Evolutionary conservation across 768 basidiomycete genomes (phyloP), one percentile per base, ranked within the genome.

Genomic region (Agrocybe chaxingu): DNA sequence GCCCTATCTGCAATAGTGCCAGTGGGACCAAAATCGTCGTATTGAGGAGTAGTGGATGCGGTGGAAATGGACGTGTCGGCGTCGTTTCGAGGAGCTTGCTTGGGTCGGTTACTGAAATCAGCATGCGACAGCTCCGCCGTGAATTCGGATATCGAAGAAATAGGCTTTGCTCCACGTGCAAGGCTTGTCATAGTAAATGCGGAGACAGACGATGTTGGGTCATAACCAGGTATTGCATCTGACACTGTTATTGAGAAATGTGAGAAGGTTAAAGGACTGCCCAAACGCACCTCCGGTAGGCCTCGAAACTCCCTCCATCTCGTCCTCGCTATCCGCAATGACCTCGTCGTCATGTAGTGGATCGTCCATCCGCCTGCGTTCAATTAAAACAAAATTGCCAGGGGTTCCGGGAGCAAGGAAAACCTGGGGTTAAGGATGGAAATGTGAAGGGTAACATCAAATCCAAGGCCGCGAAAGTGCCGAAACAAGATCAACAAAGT

Each of bases 1-100:
- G 81, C 77, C 12, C 81, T 72, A 37, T 83, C 81, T n/a, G 81
- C 80, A 19, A 81, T 80, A 53, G 63, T 74, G 16, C 53, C 39
- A 11, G 52, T 41, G 8, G 47, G 56, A 18, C 49, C 33, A 16
- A 60, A 42, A 19, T 51, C 50, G 30, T 61, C 59, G 29, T 56
- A 45, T 44, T 56, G 41, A 24, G 49, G 37, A 13, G 50, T 47
- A 8, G 42, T 40, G 42, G 32, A 47, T 24, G 45, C 37, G 10
- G 49, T 37, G 13, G 50, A 39, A 12, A 45, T 37, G 24, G 47
- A 46, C 3, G 55, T 57, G 16, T 55, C 50, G n/a, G 48, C 37
- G 2, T 47, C 32, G 11, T 41, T 48, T 24, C 24, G 24, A 24
- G 24, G 24, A 24, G 24, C 24, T 24, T 24, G 24, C 24, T 24